phyloP scores from a whole-genome alignment of 495 filamentous ascomycete species.

The Elaphomyces granulatus region DNA sequence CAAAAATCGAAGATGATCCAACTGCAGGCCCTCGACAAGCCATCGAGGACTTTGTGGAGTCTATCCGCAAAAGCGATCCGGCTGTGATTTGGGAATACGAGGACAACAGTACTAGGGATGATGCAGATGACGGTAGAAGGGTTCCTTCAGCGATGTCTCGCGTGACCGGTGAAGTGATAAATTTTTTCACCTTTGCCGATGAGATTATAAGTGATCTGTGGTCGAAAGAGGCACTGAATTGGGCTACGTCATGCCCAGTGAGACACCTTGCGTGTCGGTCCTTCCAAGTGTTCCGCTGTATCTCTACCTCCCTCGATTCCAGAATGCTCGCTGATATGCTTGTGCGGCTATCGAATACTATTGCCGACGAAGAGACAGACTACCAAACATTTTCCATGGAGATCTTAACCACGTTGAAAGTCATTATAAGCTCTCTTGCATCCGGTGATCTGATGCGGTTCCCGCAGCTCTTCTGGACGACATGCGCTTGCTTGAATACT shows the following conservation, averaged over 20 bases:
- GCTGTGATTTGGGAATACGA: slow-evolving; percentile 89
- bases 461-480: slow-evolving; percentile 94
- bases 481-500: slow-evolving; percentile 87
- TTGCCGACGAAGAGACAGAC: slow-evolving; percentile 81
- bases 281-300: slow-evolving; percentile 93
- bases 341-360: slow-evolving; percentile 83
- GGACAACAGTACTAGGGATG: slow-evolving; percentile 66
- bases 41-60: slow-evolving; percentile 83
- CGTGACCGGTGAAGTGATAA: slow-evolving; percentile 64
- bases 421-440: slow-evolving; percentile 73
- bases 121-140: slow-evolving; percentile 49
- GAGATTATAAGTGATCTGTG: slow-evolving; percentile 82
- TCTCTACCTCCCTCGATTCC: slow-evolving; percentile 77
- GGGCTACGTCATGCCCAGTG: slow-evolving; percentile 96
- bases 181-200: slow-evolving; percentile 70
- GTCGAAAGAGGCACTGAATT: slow-evolving; percentile 76
- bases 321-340: slow-evolving; percentile 94
- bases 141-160: slow-evolving; percentile 81
- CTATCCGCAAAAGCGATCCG: slow-evolving; percentile 69
- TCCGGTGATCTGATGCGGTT: slow-evolving; percentile 67
- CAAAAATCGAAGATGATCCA: slow-evolving; percentile 65
- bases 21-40: slow-evolving; percentile 48
- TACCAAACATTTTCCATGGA: slow-evolving; percentile 96
- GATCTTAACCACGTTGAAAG: slow-evolving; percentile 83
- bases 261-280: slow-evolving; percentile 89